A percentile compares a stretch with the other conserved stretches of the same genome.
Evolutionary conservation across 176 grass and related monocot species (phyloP).

Genomic region (Tillandsia leiboldiana): DNA sequence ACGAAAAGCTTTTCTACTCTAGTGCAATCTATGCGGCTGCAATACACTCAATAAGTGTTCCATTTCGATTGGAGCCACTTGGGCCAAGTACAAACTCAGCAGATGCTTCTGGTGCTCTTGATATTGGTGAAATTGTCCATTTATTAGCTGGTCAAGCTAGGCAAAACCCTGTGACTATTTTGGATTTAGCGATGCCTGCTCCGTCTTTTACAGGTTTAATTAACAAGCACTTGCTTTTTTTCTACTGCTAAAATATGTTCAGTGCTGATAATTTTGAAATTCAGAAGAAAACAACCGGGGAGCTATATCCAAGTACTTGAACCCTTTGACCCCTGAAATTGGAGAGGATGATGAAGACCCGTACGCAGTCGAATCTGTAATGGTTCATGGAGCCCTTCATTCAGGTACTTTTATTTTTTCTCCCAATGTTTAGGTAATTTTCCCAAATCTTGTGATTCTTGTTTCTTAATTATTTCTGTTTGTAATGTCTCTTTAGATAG

Average conservation of each 20-base stretch:
- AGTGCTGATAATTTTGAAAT: constrained; percentile 13
- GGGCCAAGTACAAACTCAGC: constrained; percentile 28
- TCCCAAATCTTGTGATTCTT: no score
- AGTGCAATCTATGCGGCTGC: constrained; percentile 78
- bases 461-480: no score
- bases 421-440: not conserved
- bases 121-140: constrained; percentile 62
- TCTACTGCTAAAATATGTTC: not conserved
- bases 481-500: no score
- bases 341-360: constrained; percentile 60
- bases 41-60: constrained; percentile 65
- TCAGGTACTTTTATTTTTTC: constrained; percentile 31
- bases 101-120: constrained; percentile 43
- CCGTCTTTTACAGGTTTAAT: constrained; percentile 59
- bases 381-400: constrained; percentile 63
- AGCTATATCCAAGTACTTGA: constrained; percentile 46
- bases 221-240: not conserved
- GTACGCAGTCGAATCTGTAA: constrained; percentile 52
- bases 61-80: constrained; percentile 35
- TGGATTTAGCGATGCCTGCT: constrained; percentile 78
- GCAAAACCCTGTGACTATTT: constrained; percentile 70
- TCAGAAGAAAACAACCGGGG: constrained; percentile 37
- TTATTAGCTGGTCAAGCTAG: constrained; percentile 58
- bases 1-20: constrained; percentile 64
- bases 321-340: constrained; percentile 53